Conservation (phyloP, 345 rosid genomes). For the Brassica cretica region DNA sequence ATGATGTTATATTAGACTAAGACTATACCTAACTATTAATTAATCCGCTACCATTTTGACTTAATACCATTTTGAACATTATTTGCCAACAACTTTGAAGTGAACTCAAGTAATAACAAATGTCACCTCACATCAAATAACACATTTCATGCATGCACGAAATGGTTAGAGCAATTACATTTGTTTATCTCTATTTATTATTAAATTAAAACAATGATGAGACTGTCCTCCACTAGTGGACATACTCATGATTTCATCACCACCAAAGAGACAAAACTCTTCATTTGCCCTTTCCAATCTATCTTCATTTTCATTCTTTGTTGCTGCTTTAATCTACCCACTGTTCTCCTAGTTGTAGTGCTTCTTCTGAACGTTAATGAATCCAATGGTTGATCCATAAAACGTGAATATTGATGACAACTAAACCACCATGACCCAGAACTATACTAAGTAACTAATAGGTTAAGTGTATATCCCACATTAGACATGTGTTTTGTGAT, state of each 20-base stretch:
- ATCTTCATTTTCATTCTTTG: constrained; percentile 24
- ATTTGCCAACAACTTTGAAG: constrained; percentile 15
- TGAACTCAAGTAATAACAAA: constrained; percentile 16
- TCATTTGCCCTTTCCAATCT: not conserved
- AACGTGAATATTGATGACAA: not conserved
- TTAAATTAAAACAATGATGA: not conserved
- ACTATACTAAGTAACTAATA: not conserved
- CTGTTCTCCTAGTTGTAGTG: constrained; percentile 3
- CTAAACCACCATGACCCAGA: not conserved
- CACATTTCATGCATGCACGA: constrained; percentile 30
- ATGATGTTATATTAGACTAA: constrained; percentile 3
- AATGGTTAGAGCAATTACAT: not conserved
- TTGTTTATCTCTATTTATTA: not conserved
- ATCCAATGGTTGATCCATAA: not conserved
- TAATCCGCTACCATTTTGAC: not conserved
- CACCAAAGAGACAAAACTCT: constrained; percentile 23
- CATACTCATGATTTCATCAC: constrained; percentile 32
- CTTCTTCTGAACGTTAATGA: not conserved
- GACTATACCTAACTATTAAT: not conserved
- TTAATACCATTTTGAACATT: not conserved
- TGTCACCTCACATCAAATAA: constrained; percentile 19
- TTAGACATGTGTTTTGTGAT: not conserved
- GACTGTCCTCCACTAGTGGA: constrained; percentile 33
- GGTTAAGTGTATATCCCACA: not conserved
- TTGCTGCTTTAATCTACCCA: constrained; percentile 4